A percentile compares a stretch with the other conserved stretches of the same genome.
Evolutionary conservation across 2,329 filamentous ascomycete genomes (phyloP).

Genomic region (Parafenestella ontariensis): DNA sequence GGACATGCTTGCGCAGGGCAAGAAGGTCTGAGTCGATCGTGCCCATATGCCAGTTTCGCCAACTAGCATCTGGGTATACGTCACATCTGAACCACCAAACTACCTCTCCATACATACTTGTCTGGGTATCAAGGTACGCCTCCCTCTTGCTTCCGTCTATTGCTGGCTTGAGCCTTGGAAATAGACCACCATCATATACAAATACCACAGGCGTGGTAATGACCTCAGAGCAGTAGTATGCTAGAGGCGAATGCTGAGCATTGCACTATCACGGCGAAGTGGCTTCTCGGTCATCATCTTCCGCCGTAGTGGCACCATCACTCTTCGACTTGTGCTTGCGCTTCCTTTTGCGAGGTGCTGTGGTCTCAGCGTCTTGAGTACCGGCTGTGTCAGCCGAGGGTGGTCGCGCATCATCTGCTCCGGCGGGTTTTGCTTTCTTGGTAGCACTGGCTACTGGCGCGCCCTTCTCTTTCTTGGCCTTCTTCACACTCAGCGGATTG

Average conservation of each 20-base stretch:
- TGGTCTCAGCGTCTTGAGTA: conserved; percentile 27
- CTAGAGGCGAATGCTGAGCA: not conserved
- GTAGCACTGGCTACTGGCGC: conserved; percentile 12
- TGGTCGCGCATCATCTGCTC: conserved; percentile 8
- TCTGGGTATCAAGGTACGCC: not conserved
- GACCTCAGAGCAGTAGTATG: not conserved
- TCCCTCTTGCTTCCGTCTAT: not conserved
- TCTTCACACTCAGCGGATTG: conserved; percentile 75
- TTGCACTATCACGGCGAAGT: conserved; percentile 24
- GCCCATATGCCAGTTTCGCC: not conserved
- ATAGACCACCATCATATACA: not conserved
- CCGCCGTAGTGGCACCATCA: conserved; percentile 25
- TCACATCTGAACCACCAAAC: not conserved
- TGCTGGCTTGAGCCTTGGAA: not conserved
- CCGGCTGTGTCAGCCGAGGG: conserved; percentile 16
- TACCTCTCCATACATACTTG: not conserved
- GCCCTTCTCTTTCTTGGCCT: conserved; percentile 62
- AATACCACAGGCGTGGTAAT: no score
- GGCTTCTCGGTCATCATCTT: conserved; percentile 18
- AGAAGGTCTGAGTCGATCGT: conserved; percentile 52
- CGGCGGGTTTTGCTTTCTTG: conserved; percentile 22
- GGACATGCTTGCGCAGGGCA: conserved; percentile 57
- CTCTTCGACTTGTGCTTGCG: conserved; percentile 49
- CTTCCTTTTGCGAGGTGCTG: conserved; percentile 47
- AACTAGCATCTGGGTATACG: not conserved